These are phyloP conservation scores for Solanum pinnatisectum DNA, from an alignment of 257 asterid species.

Conservation along the genomic window DNA sequence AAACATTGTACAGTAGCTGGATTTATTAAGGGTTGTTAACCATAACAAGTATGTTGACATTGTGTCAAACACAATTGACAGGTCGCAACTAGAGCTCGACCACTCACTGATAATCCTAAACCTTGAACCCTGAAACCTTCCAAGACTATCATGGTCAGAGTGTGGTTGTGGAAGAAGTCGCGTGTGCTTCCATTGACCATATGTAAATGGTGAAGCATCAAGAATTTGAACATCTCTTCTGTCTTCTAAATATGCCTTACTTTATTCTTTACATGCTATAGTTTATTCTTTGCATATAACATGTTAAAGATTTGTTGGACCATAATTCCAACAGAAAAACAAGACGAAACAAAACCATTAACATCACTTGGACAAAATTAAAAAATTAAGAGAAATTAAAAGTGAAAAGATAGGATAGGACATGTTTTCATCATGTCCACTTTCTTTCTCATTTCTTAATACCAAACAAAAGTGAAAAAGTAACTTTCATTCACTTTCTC, in stretches of 20 bases:
- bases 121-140: background rate
- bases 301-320: background rate
- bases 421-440: background rate
- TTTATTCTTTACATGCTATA: background rate
- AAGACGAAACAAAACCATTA: background rate
- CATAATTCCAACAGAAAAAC: background rate
- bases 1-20: background rate
- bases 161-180: background rate
- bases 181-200: background rate
- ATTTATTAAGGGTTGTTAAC: background rate
- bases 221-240: background rate
- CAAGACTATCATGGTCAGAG: background rate
- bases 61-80: background rate
- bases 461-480: background rate
- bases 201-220: background rate
- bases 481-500: background rate
- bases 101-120: background rate
- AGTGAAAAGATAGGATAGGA: background rate
- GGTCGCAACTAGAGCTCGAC: background rate
- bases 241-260: background rate
- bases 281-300: background rate
- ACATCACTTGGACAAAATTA: background rate
- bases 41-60: background rate
- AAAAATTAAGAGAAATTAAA: background rate
- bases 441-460: background rate